Evolutionary conservation across 441 rosid genomes (phyloP).

Genomic region (Pelargonium citronellum): DNA sequence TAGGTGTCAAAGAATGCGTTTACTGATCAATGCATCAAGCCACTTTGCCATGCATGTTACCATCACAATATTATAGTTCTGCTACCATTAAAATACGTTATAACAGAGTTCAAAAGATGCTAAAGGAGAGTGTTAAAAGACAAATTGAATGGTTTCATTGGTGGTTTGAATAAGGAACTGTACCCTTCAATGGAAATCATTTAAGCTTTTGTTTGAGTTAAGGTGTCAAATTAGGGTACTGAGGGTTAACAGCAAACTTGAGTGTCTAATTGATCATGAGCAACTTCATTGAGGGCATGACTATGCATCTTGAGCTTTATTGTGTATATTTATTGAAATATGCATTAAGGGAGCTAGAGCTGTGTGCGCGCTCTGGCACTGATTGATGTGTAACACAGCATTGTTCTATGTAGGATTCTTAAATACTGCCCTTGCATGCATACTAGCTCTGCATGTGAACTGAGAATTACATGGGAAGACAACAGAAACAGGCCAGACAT

Average conservation of each 20-base stretch:
- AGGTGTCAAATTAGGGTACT: not conserved
- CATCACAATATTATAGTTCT: not conserved
- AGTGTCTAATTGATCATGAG: conserved; percentile 1
- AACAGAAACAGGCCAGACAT: too few relatives aligned
- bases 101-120: not conserved
- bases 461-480: too few relatives aligned
- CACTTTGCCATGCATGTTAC: not conserved
- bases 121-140: not conserved
- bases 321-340: not conserved
- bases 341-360: not conserved
- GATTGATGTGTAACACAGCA: not conserved
- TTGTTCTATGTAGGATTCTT: not conserved
- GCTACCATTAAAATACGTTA: not conserved
- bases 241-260: not conserved
- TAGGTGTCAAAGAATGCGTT: too few relatives aligned
- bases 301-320: not conserved
- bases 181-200: not conserved
- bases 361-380: not conserved
- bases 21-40: not conserved
- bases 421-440: too few relatives aligned
- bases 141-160: not conserved
- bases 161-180: not conserved
- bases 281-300: not conserved
- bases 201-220: not conserved
- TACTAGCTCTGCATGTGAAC: too few relatives aligned